Base-by-base conservation (phyloP, 192 early-diverging fungal genomes). In the Gigaspora rosea region DNA sequence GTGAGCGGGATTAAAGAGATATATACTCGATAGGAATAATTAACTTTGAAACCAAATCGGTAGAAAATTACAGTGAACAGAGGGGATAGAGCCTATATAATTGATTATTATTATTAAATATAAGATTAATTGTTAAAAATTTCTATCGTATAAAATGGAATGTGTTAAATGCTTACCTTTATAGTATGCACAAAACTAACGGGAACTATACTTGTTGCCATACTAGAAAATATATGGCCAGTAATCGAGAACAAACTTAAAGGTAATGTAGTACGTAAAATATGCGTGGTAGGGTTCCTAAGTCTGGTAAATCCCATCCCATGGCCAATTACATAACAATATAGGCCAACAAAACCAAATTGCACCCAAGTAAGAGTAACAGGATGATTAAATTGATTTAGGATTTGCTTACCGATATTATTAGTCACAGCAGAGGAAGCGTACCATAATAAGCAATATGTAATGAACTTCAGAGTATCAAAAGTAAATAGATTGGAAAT, bases 101-200 rank as follows among this genome's bases (percentile, higher is more conserved):
- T 35, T 27, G n/a, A n/a, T n/a, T 82, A 10, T 72, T 4, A 18
- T 13, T 18, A 56, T 15, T 18, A 18, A 18, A 15, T 15, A 56
- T 15, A 56, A 56, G 52, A 56, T 15, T 13, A 13, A 56, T 18
- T 56, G 11, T 18, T n/a, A 5, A 56, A 56, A 15, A 56, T 18
- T 18, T 41, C 41, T 41, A 41, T 2, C 1, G 27, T 27, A 10
- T 51, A 46, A 2, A 18, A 12, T 6, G 10, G 46, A 20, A 15
- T n/a, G 52, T 18, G 22, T 67, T 32, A 22, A 22, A 15, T 78
- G 69, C 61, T 81, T 82, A 95, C 94, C 90, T 96, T 96, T 77
- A 97, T 92, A 2, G 95, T 97, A 73, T 97, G 95, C 12, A 93
- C 90, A 79, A 95, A 89, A 62, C 89, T 91, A 12, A 97, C 92